Conservation (phyloP, 495 filamentous ascomycete species). For the Aspergillus olivimuriae region DNA sequence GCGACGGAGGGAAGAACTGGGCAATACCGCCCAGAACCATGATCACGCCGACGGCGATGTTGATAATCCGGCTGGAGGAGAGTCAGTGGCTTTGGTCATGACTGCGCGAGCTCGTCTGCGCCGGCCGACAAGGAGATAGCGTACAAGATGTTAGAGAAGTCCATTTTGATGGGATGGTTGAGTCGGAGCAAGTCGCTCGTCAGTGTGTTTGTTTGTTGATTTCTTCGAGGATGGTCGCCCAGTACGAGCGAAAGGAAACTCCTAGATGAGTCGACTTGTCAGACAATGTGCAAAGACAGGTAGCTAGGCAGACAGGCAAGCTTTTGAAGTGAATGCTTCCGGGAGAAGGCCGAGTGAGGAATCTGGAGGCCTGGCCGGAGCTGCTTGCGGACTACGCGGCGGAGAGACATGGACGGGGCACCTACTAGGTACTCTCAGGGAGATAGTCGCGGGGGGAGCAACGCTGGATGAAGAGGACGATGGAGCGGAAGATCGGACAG, state of each 20-base stretch:
- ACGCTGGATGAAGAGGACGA: no score
- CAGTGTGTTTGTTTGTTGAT: not conserved
- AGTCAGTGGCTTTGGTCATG: conserved; percentile 8
- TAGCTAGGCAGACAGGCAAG: not conserved
- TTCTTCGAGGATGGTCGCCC: not conserved
- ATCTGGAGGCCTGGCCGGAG: no score
- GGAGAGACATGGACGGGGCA: no score
- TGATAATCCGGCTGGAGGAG: conserved; percentile 73
- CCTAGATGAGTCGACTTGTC: no score
- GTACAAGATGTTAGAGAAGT: conserved; percentile 55
- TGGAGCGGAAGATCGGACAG: no score
- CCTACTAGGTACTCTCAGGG: no score
- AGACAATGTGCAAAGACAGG: no score
- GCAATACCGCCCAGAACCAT: conserved; percentile 88
- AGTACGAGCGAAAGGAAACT: no score
- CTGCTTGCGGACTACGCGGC: no score
- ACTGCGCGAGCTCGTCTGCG: not conserved
- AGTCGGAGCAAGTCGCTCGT: not conserved
- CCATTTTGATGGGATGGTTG: conserved; percentile 41
- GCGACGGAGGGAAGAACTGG: conserved; percentile 60
- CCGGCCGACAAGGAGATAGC: conserved; percentile 13
- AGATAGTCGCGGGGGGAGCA: no score
- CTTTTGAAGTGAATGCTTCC: not conserved
- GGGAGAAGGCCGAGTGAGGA: no score
- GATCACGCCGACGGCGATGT: conserved; percentile 78